These are phyloP conservation scores for Kazachstania martiniae DNA, from an alignment of 805 yeast genomes.

Conservation along the genomic window DNA sequence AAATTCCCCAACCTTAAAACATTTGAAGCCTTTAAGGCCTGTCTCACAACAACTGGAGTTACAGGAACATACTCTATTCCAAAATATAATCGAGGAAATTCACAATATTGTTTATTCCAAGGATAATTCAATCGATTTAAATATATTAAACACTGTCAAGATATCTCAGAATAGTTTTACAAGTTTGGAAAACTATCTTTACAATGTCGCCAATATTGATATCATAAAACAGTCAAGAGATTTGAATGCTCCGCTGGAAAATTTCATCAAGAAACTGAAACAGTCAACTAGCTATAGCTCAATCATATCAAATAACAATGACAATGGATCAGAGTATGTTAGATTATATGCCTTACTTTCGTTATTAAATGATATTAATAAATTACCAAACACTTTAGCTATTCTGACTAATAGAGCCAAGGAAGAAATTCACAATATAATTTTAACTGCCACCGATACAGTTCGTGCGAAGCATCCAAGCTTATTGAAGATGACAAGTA, in stretches of 20 bases:
- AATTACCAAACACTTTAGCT: slow-evolving; percentile 47
- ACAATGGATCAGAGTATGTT: slow-evolving; percentile 21
- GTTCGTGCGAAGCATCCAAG: slow-evolving; percentile 46
- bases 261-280: slow-evolving; percentile 17
- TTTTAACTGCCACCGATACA: slow-evolving; percentile 54
- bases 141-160: slow-evolving; percentile 16
- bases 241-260: slow-evolving; percentile 27
- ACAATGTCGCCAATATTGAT: slow-evolving; percentile 48
- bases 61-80: slow-evolving; percentile 54
- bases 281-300: slow-evolving; percentile 1
- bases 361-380: slow-evolving; percentile 49
- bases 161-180: slow-evolving; percentile 24
- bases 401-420: slow-evolving; percentile 43
- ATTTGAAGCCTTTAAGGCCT: slow-evolving; percentile 41
- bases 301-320: neutral
- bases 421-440: slow-evolving; percentile 52
- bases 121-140: slow-evolving; percentile 14
- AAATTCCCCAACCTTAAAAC: slow-evolving; percentile 44
- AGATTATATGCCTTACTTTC: slow-evolving; percentile 38
- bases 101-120: slow-evolving; percentile 58
- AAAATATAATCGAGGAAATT: slow-evolving; percentile 66
- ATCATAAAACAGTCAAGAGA: slow-evolving; percentile 37
- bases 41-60: slow-evolving; percentile 41
- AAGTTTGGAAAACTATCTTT: slow-evolving; percentile 43
- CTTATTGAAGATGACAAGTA: slow-evolving; percentile 24